These are phyloP conservation scores for Termitomyces sp. DNA, from an alignment of 768 basidiomycete species.

Conservation along the genomic window DNA sequence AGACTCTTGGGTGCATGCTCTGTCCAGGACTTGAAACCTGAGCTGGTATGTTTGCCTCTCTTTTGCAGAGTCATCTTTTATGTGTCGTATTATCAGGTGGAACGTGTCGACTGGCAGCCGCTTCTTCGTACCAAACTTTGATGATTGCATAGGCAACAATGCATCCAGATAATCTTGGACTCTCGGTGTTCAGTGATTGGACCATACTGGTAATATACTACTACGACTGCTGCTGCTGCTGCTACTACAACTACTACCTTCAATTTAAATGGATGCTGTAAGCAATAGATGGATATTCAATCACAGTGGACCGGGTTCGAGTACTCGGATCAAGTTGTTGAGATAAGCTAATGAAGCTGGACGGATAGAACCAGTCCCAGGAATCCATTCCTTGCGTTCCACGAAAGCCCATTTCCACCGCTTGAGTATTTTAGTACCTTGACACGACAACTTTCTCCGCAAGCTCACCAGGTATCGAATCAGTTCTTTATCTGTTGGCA, in stretches of 20 bases:
- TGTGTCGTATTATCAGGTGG: slow-evolving; percentile 36
- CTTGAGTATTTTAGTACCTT: slow-evolving; percentile 27
- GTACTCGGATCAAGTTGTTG: slow-evolving; percentile 34
- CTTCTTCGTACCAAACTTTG: slow-evolving; percentile 30
- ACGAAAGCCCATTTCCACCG: slow-evolving; percentile 71
- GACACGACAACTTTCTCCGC: not conserved
- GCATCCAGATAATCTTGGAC: too few relatives aligned
- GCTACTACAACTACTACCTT: too few relatives aligned
- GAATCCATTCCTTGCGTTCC: slow-evolving; percentile 49
- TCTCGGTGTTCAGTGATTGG: too few relatives aligned
- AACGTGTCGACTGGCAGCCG: slow-evolving; percentile 68
- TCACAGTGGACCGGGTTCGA: slow-evolving; percentile 13
- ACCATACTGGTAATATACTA: too few relatives aligned
- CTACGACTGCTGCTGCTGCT: too few relatives aligned
- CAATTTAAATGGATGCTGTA: not conserved
- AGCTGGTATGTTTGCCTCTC: slow-evolving; percentile 51
- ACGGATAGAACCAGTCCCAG: slow-evolving; percentile 38
- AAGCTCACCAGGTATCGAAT: slow-evolving; percentile 59
- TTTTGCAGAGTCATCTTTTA: not conserved
- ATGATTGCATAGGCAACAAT: not conserved
- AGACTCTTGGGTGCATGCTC: slow-evolving; percentile 65
- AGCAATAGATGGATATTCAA: not conserved
- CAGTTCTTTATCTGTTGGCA: slow-evolving; percentile 68
- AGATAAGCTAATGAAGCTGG: slow-evolving; percentile 35
- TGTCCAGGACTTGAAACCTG: slow-evolving; percentile 64